These are phyloP conservation scores for Chenopodium formosanum DNA, from an alignment of 148 eudicot genomes.

Conservation along the genomic window DNA sequence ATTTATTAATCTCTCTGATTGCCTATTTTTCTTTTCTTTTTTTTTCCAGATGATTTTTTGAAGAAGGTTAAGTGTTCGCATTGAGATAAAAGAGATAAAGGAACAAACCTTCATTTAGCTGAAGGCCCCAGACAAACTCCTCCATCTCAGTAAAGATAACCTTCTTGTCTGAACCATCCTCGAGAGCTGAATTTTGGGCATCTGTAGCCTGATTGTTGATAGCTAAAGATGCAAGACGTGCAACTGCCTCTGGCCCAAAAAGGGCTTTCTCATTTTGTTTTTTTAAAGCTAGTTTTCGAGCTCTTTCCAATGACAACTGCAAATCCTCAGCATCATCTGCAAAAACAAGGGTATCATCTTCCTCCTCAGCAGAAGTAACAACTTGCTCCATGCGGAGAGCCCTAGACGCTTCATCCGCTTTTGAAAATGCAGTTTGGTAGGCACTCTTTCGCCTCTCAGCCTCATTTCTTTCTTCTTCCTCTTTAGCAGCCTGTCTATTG, in stretches of 20 bases:
- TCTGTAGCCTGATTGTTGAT: conserved; percentile 40
- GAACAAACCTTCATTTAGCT: conserved; percentile 80
- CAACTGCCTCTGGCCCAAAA: conserved; percentile 64
- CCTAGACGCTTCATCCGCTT: conserved; percentile 91
- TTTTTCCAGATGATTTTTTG: neutral
- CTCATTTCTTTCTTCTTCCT: conserved; percentile 73
- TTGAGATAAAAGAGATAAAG: neutral
- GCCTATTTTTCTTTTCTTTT: neutral
- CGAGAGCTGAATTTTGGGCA: conserved; percentile 40
- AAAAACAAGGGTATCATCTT: conserved; percentile 49
- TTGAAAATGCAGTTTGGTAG: conserved; percentile 68
- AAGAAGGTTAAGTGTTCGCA: neutral
- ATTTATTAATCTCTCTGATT: neutral
- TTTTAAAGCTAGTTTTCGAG: conserved; percentile 79
- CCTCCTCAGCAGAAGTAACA: conserved; percentile 35
- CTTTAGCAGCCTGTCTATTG: conserved; percentile 55
- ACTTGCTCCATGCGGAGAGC: conserved; percentile 59
- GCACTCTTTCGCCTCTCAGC: conserved; percentile 75
- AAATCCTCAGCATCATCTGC: conserved; percentile 91
- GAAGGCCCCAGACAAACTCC: conserved; percentile 98
- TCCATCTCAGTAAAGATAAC: conserved; percentile 99
- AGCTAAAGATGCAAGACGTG: conserved; percentile 52
- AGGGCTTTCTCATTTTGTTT: conserved; percentile 48
- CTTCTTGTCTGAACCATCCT: conserved; percentile 66
- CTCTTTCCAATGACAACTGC: conserved; percentile 72